Evolutionary conservation across 768 basidiomycete genomes (phyloP).

Genomic region (Kwoniella mangroviensis): DNA sequence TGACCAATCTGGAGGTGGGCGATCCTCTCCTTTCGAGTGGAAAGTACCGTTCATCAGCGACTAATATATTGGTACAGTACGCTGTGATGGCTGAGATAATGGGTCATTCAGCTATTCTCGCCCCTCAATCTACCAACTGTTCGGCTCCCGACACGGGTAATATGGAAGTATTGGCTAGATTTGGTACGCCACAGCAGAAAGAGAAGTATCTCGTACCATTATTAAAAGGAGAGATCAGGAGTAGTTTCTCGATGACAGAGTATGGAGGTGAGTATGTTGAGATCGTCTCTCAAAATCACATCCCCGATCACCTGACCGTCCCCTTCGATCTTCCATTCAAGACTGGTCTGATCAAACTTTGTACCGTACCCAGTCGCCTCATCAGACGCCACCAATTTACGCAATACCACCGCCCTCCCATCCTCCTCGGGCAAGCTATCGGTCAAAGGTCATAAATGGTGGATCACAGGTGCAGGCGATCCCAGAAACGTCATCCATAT

Average conservation of each 20-base stretch:
- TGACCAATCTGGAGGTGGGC: slow-evolving; percentile 86
- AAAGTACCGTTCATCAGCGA: no score
- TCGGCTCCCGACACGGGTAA: slow-evolving; percentile 97
- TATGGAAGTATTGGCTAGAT: slow-evolving; percentile 97
- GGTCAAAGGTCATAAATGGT: slow-evolving; percentile 94
- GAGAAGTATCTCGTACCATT: slow-evolving; percentile 85
- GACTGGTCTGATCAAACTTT: background rate
- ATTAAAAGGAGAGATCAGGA: slow-evolving; percentile 85
- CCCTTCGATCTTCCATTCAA: no score
- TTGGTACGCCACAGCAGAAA: slow-evolving; percentile 89
- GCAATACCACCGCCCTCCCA: slow-evolving; percentile 76
- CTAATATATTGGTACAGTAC: slow-evolving; percentile 64
- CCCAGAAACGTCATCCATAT: slow-evolving; percentile 86
- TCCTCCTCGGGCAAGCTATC: slow-evolving; percentile 81
- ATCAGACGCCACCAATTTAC: slow-evolving; percentile 88
- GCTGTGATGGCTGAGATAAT: slow-evolving; percentile 96
- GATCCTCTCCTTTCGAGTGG: no score
- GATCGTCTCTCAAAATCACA: background rate
- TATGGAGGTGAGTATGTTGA: slow-evolving; percentile 67
- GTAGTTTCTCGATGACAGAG: slow-evolving; percentile 96
- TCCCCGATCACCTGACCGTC: no score
- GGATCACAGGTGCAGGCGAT: slow-evolving; percentile 96
- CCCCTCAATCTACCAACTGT: slow-evolving; percentile 87
- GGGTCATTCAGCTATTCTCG: slow-evolving; percentile 79
- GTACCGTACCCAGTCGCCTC: slow-evolving; percentile 67